These are phyloP conservation scores for Puccinia coronata DNA, from an alignment of 1,284 basidiomycete genomes.

Conservation along the genomic window DNA sequence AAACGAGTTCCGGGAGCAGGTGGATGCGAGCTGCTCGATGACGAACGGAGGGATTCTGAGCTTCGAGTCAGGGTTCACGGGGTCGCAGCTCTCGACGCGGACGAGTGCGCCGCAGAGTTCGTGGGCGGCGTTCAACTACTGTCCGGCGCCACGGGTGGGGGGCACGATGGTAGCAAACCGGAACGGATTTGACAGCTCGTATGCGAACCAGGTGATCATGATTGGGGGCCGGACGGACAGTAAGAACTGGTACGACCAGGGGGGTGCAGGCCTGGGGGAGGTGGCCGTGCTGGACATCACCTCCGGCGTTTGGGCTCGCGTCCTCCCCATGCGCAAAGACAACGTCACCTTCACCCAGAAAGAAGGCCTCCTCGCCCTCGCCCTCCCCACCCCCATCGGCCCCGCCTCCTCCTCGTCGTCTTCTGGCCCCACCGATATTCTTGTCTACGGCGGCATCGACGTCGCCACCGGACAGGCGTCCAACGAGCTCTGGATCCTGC, in stretches of 20 bases:
- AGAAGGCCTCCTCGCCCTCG: constrained; percentile 69
- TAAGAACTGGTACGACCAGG: constrained; percentile 68
- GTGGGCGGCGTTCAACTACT: constrained; percentile 59
- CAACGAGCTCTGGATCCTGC: constrained; percentile 72
- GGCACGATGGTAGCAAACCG: constrained; percentile 68
- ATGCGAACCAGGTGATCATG: constrained; percentile 68
- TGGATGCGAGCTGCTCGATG: constrained; percentile 16
- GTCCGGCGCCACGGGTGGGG: constrained; percentile 71
- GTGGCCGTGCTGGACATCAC: constrained; percentile 69
- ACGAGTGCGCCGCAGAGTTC: constrained; percentile 60
- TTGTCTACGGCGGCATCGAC: constrained; percentile 75
- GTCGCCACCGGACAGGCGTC: constrained; percentile 66
- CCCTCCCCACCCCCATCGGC: constrained; percentile 64
- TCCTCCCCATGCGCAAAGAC: constrained; percentile 73
- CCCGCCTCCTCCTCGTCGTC: constrained; percentile 64
- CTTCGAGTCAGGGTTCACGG: constrained; percentile 21
- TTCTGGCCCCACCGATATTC: constrained; percentile 66
- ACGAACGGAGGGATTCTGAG: constrained; percentile 21
- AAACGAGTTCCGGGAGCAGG: constrained; percentile 4
- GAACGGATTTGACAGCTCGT: constrained; percentile 65
- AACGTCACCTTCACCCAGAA: constrained; percentile 63
- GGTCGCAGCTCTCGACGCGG: constrained; percentile 57
- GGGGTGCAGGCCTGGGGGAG: constrained; percentile 67
- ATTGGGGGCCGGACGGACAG: constrained; percentile 69
- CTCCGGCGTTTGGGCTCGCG: constrained; percentile 70